Evolutionary conservation across 2,329 filamentous ascomycete genomes (phyloP).

Genomic region (Neophaeococcomyces mojaviensis): DNA sequence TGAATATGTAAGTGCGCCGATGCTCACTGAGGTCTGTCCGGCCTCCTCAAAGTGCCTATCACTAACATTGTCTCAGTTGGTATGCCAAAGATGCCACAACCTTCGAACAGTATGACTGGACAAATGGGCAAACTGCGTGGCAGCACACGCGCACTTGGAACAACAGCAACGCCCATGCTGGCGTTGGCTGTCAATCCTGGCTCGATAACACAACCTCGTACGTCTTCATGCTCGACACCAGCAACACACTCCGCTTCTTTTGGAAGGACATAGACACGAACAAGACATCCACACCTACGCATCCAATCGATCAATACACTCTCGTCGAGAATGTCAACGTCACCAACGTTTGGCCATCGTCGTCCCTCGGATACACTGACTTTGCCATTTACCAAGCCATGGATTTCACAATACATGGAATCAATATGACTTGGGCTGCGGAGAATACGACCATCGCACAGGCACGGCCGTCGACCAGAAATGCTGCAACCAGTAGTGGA

Average conservation of each 20-base stretch:
- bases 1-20: slow-evolving; percentile 8
- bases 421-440: slow-evolving; percentile 4
- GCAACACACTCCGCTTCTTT: slow-evolving; percentile 3
- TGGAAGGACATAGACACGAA: slow-evolving; percentile 7
- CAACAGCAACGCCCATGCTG: slow-evolving; percentile 6
- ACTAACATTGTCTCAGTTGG: neutral
- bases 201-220: slow-evolving; percentile 1
- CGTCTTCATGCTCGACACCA: slow-evolving; percentile 7
- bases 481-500: neutral
- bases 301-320: slow-evolving; percentile 7
- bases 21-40: neutral
- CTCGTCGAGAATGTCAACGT: neutral
- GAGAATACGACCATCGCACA: slow-evolving; percentile 3
- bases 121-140: slow-evolving; percentile 2
- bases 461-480: neutral
- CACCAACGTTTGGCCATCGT: neutral
- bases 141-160: neutral
- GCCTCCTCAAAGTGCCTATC: neutral
- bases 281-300: neutral
- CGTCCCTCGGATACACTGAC: slow-evolving; percentile 5
- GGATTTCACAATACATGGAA: slow-evolving; percentile 1
- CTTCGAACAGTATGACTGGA: slow-evolving; percentile 8
- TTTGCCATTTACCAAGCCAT: neutral
- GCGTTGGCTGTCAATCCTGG: slow-evolving; percentile 7
- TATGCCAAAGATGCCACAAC: slow-evolving; percentile 5